These are phyloP conservation scores for Allomyces javanicus DNA, from an alignment of 192 early-diverging fungal species.

Conservation along the genomic window DNA sequence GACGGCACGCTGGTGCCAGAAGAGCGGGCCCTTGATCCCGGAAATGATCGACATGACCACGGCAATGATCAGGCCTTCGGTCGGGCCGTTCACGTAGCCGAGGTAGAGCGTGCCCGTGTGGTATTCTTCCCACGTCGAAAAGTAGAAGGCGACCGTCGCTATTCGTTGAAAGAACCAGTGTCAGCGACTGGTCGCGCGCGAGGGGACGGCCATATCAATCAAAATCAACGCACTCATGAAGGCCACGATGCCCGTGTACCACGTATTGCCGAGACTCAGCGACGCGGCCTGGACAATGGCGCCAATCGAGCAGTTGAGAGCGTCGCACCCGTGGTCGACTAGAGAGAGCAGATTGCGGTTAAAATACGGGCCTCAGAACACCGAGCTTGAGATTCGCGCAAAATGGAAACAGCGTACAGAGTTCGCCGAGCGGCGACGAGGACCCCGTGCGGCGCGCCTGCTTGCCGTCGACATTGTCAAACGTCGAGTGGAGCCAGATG, in stretches of 20 bases:
- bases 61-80: slow-evolving; percentile 57
- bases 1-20: background rate
- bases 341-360: no score
- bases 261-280: slow-evolving; percentile 50
- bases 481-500: slow-evolving; percentile 73
- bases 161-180: slow-evolving; percentile 9
- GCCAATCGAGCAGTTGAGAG: slow-evolving; percentile 60
- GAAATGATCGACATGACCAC: slow-evolving; percentile 51
- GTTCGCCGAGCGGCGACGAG: slow-evolving; percentile 57
- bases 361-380: no score
- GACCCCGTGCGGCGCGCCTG: slow-evolving; percentile 63
- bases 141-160: slow-evolving; percentile 55
- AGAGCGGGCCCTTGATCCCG: slow-evolving; percentile 13
- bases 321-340: slow-evolving; percentile 70
- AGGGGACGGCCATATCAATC: no score
- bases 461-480: slow-evolving; percentile 74
- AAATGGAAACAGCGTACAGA: slow-evolving; percentile 13
- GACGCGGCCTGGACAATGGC: slow-evolving; percentile 52
- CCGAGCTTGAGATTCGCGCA: background rate
- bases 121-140: slow-evolving; percentile 80
- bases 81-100: slow-evolving; percentile 66
- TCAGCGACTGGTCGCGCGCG: no score
- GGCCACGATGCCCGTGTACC: slow-evolving; percentile 23
- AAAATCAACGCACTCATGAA: background rate
- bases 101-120: slow-evolving; percentile 71